Evolutionary conservation across 75 land plant species (phyloP), one percentile per base, ranked within the genome.

Genomic region (Selaginella moellendorffii): DNA sequence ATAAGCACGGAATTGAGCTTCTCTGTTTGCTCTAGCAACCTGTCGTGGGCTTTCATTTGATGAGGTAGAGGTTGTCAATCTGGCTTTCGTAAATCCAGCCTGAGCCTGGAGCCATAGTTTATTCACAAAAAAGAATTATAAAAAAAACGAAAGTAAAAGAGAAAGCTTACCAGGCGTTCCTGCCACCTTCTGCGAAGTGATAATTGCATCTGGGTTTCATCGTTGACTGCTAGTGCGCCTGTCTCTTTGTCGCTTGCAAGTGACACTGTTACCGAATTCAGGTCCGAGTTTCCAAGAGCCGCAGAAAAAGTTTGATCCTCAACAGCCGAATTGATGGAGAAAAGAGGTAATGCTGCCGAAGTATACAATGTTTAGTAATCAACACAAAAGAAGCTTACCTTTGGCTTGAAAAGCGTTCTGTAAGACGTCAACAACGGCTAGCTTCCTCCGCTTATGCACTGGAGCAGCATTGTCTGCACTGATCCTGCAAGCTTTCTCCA

Each of bases 1-100:
- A 24, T 52, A 26, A 12, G 29, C 53, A 54, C 66, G 66, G 23
- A 53, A 22, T 65, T 65, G 23, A 26, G 26, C 26, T 65, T 65
- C 63, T 18, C 36, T 53, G 0, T 22, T 14, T 19, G 52, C 26
- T 19, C 26, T 65, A 1, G 5, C 18, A 22, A n/a, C 27, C 27
- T 65, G 66, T 18, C 52, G 29, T 54, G 29, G 54, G 22, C 24
- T 53, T 0, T 53, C 25, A 52, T 52, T 26, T 24, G 26, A 24
- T 65, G 66, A 65, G 20, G 14, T 2, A 2, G 61, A 25, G 18
- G 26, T 1, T 2, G 31, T 36, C 24, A 36, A 53, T 19, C 53
- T 65, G 19, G 62, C 23, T 26, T 24, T 36, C 14, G 14, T 46
- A 52, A 52, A 20, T 31, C 52, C 66, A 65, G 66, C 61, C 36